Conservation (phyloP, 371 early-diverging fungal genomes). For the Circinella umbellata region DNA sequence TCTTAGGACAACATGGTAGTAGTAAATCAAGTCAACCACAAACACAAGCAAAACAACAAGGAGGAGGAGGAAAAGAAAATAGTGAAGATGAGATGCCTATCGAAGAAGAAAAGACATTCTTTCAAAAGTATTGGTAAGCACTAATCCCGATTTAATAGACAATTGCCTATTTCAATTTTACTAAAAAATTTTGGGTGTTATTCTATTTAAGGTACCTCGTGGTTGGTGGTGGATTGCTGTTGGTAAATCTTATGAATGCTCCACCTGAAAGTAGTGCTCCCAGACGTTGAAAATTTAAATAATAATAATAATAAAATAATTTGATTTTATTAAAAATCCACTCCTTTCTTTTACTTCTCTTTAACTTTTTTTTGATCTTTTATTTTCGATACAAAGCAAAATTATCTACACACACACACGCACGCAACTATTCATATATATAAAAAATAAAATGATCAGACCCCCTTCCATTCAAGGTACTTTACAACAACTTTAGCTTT, state of each 20-base stretch:
- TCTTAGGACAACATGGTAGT: conserved; percentile 12
- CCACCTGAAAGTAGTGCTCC: conserved; percentile 1
- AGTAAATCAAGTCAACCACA: neutral
- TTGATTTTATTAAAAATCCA: neutral
- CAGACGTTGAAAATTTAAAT: conserved; percentile 10
- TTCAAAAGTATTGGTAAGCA: conserved; percentile 33
- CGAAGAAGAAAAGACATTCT: conserved; percentile 28
- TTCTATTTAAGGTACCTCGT: conserved; percentile 8
- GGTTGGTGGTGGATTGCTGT: conserved; percentile 6
- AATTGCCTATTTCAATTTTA: neutral
- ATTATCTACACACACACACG: too few relatives aligned
- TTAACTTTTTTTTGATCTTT: neutral
- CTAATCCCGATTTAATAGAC: neutral
- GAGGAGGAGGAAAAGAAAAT: conserved; percentile 3
- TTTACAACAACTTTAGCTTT: neutral
- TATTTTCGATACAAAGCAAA: neutral
- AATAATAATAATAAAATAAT: too few relatives aligned
- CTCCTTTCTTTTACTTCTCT: neutral
- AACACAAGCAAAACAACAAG: neutral
- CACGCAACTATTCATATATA: neutral
- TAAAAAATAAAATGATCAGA: conserved; percentile 6
- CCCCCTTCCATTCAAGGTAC: conserved; percentile 18
- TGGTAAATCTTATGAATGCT: conserved; percentile 7
- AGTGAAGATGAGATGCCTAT: conserved; percentile 17
- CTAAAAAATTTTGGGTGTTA: neutral